Evolutionary conservation across 768 basidiomycete species (phyloP), one percentile per base, ranked within the genome.

Genomic region (Suillus decipiens): DNA sequence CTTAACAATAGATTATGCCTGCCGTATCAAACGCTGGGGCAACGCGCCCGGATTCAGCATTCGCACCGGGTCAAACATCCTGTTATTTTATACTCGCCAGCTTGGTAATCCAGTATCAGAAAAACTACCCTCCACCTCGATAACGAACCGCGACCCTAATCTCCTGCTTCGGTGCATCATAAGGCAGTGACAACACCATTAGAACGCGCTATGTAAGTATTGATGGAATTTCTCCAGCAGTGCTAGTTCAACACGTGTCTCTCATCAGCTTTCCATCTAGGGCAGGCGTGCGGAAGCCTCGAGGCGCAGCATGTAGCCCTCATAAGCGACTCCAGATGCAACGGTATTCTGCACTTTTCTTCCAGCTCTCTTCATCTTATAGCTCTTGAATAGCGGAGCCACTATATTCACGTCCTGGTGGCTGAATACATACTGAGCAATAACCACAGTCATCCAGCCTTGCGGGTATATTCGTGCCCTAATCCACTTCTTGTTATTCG

Each of bases 251-350:
- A 69, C 72, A 69, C 70, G 73, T 75, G 73, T 62, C 43, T 54
- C 66, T 36, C 64, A 61, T 63, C 63, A 37, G 48, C 45, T 60
- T 67, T 58, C 62, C 60, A 58, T 57, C 51, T 57, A 59, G 47
- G 60, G 58, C 56, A 55, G 65, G 48, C 67, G 73, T 47, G 70
- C 60, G 70, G 73, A 70, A 43, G 69, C 74, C 74, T 73, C 75
- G 70, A 76, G 75, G 73, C 68, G n/a, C 41, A 60, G 33, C 67
- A 67, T 73, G 64, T 62, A 68, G 51, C 45, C 62, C 53, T 66
- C 76, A 76, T 75, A 73, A 68, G 67, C 73, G 71, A 66, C 68
- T 72, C 72, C 71, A 63, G 56, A 51, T 48, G 41, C 28, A 54
- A 43, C 50, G 47, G 57, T 58, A 55, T 63, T 64, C 60, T 56